Base-by-base conservation (phyloP, 2,329 filamentous ascomycete species). In the Bipolaris bicolor region DNA sequence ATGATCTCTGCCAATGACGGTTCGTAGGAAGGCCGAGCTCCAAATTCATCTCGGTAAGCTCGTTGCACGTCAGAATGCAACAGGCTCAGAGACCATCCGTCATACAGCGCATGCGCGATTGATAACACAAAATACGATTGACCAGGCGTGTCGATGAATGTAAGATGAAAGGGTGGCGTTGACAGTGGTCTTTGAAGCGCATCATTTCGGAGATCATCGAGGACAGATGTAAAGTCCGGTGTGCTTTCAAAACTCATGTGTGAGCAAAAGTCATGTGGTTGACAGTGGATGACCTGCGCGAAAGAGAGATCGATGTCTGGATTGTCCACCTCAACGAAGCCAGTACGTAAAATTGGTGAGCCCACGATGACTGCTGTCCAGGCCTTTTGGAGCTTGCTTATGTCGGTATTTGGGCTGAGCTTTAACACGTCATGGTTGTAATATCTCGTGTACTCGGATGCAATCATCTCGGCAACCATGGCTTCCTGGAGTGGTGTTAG, bases 91-190 rank as follows among this genome's bases (percentile, higher is more conserved):
- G 92, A 96, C 85, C 88, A 92, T 0, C 93, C 93, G 70, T 97
- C 93, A 64, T 97, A 97, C 18, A 97, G 81, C 1, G 92, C 91
- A 75, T 97, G 93, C 0, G 92, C 84, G 37, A 97, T 87, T 0
- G 91, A 93, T 1, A 97, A 72, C 4, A 85, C 56, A n/a, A 86
- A 66, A 55, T 82, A 83, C 3, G 52, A 70, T 15, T 76, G 70
- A 5, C 60, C 49, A 0, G 67, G 53, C 18, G 76, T 69, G 15
- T 72, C 60, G 18, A 81, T 63, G 3, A 81, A 49, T 3, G 74
- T 76, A 13, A 85, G 52, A 15, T 74, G 75, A 26, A 66, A 73
- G 49, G 22, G 76, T 65, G 37, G 66, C 64, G 3, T 57, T n/a
- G 54, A 48, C 1, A 47, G 24, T 20, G 50, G 37, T 3, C 46